phyloP scores from a whole-genome alignment of 1,139 yeast genomes.

The Pichia sp. region DNA sequence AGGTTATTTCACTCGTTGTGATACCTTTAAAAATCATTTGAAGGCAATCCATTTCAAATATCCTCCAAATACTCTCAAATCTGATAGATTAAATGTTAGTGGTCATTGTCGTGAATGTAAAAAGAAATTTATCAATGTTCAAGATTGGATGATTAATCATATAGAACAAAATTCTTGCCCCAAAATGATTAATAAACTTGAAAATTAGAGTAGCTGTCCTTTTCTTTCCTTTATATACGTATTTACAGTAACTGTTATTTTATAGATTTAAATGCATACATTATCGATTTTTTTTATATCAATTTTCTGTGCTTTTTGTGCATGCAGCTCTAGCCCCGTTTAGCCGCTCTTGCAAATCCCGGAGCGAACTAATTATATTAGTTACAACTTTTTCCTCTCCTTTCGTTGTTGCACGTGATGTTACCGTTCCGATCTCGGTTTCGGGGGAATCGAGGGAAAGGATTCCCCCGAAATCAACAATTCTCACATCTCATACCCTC shows the following conservation, averaged over 20 bases:
- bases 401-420: too few relatives aligned
- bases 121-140: slow-evolving; percentile 55
- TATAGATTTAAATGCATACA: too few relatives aligned
- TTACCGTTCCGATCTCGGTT: neutral
- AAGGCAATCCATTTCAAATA: slow-evolving; percentile 86
- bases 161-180: slow-evolving; percentile 53
- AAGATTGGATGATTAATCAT: slow-evolving; percentile 71
- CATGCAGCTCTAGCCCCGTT: too few relatives aligned
- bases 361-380: neutral
- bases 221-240: too few relatives aligned
- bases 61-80: slow-evolving; percentile 80
- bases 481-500: too few relatives aligned
- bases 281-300: too few relatives aligned
- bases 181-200: slow-evolving; percentile 7
- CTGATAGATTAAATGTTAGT: slow-evolving; percentile 55
- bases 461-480: too few relatives aligned
- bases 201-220: neutral
- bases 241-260: too few relatives aligned
- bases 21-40: slow-evolving; percentile 84
- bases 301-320: too few relatives aligned
- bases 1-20: slow-evolving; percentile 82
- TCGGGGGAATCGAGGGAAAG: too few relatives aligned
- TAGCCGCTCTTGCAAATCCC: too few relatives aligned
- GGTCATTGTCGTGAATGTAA: slow-evolving; percentile 81
- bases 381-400: neutral